Conservation (phyloP, 1,284 basidiomycete genomes). For the Entoloma clypeatum region DNA sequence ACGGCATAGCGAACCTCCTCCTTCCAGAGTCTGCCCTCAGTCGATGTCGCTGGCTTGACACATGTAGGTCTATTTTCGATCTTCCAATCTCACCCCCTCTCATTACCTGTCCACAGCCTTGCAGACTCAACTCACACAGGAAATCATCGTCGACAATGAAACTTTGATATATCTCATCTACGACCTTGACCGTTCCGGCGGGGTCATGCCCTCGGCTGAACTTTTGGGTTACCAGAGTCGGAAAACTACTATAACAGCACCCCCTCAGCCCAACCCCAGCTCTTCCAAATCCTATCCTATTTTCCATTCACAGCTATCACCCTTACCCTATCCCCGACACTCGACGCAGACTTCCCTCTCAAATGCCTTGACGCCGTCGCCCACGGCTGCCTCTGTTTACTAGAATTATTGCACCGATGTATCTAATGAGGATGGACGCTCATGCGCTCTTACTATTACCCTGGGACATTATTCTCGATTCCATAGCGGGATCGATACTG, state of each 20-base stretch:
- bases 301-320: slow-evolving; percentile 4
- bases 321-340: slow-evolving; percentile 24
- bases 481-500: too few species aligned
- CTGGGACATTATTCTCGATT: too few species aligned
- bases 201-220: slow-evolving; percentile 52
- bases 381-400: too few species aligned
- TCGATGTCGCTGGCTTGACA: slow-evolving; percentile 60
- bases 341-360: slow-evolving; percentile 27
- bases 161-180: slow-evolving; percentile 61
- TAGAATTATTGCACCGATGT: too few species aligned
- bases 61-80: slow-evolving; percentile 25
- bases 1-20: slow-evolving; percentile 42
- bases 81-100: slow-evolving; percentile 19
- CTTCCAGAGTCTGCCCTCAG: slow-evolving; percentile 59
- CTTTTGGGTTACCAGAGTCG: slow-evolving; percentile 48
- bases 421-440: too few species aligned
- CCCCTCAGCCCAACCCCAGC: slow-evolving; percentile 8
- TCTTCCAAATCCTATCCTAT: slow-evolving; percentile 10
- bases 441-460: too few species aligned
- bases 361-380: slow-evolving; percentile 26
- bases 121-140: slow-evolving; percentile 57
- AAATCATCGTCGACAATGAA: slow-evolving; percentile 60
- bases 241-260: slow-evolving; percentile 32
- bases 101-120: slow-evolving; percentile 37
- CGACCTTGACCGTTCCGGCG: slow-evolving; percentile 54